phyloP scores from a whole-genome alignment of 2,329 filamentous ascomycete species.

The Emydomyces testavorans region DNA sequence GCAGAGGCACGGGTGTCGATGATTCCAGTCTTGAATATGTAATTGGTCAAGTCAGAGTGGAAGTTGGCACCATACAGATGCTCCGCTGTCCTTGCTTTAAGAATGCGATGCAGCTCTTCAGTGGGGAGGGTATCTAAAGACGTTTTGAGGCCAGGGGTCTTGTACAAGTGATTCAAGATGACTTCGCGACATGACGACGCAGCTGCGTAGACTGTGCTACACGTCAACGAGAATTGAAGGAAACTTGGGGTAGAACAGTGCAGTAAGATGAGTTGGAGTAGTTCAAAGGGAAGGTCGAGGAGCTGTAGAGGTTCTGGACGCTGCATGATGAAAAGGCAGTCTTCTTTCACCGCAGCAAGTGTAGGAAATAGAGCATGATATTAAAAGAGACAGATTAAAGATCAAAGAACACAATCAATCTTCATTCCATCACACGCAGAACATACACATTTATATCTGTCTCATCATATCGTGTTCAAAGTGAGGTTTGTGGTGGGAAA shows the following conservation, averaged over 20 bases:
- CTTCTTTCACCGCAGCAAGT: no score
- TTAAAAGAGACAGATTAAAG: not conserved
- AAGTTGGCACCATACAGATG: slow-evolving; percentile 31
- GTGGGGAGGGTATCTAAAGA: slow-evolving; percentile 18
- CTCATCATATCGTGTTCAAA: no score
- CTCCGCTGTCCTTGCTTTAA: slow-evolving; percentile 24
- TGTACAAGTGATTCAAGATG: slow-evolving; percentile 28
- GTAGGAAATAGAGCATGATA: not conserved
- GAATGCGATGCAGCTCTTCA: slow-evolving; percentile 24
- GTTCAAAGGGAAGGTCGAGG: slow-evolving; percentile 33
- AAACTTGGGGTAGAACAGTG: slow-evolving; percentile 27
- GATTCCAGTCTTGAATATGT: slow-evolving; percentile 20
- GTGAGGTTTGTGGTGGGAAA: no score
- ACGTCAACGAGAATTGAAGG: slow-evolving; percentile 30
- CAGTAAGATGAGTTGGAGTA: slow-evolving; percentile 31
- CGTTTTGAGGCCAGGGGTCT: slow-evolving; percentile 25
- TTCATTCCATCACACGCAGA: no score
- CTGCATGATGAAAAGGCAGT: no score
- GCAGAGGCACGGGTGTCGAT: slow-evolving; percentile 29
- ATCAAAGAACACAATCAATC: no score
- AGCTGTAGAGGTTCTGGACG: slow-evolving; percentile 13
- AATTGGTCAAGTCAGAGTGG: slow-evolving; percentile 23
- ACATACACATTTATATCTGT: no score
- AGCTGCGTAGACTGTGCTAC: slow-evolving; percentile 27
- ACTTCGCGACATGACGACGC: slow-evolving; percentile 28